Percentiles rank a stretch among this genome's conserved stretches.
phyloP scores from a whole-genome alignment of 73 alveolate species.

The Tetrahymena malaccensis region DNA sequence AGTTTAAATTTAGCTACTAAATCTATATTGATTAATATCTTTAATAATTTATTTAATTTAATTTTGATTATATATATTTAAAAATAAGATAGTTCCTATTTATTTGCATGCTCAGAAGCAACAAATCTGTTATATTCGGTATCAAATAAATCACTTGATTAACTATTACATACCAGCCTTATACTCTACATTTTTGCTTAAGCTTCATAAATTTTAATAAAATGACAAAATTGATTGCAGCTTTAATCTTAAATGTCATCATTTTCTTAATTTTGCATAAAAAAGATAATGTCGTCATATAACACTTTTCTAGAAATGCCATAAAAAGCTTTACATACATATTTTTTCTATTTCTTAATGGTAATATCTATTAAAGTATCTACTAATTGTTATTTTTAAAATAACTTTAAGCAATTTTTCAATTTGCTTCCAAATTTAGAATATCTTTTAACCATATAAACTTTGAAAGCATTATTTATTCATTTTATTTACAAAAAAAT shows the following conservation, averaged over 20 bases:
- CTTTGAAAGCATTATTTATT: no score
- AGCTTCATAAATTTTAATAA: neutral
- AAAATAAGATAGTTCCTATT: neutral
- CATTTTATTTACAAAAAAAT: no score
- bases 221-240: neutral
- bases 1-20: neutral
- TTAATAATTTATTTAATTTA: neutral
- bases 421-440: no score
- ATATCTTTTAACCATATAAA: no score
- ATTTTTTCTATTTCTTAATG: neutral
- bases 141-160: neutral
- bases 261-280: neutral
- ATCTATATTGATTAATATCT: neutral
- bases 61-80: neutral
- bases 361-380: neutral
- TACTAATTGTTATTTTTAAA: no score
- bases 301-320: neutral
- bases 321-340: no score
- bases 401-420: no score
- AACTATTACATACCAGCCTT: neutral
- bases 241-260: neutral
- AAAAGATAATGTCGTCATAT: neutral
- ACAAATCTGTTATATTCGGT: neutral
- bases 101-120: no score
- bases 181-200: neutral